These are phyloP conservation scores for Eucalyptus sp. DNA, from an alignment of 345 rosid species.

Conservation along the genomic window DNA sequence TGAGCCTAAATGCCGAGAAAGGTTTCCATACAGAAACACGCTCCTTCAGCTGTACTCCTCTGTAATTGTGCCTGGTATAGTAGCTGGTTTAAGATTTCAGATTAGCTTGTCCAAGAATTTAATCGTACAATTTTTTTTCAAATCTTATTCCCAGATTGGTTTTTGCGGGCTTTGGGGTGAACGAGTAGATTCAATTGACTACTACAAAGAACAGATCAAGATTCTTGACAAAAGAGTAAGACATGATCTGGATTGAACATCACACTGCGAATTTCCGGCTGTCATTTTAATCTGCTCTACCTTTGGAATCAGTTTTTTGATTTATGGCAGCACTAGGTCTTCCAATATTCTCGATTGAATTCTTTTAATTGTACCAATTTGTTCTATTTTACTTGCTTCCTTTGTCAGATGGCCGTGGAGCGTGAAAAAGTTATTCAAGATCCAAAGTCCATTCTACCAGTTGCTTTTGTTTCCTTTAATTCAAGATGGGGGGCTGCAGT, in stretches of 20 bases:
- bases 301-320: not conserved
- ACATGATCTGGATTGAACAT: not conserved
- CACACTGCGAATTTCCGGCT: not conserved
- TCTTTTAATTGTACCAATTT: not conserved
- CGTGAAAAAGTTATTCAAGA: constrained; percentile 68
- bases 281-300: not conserved
- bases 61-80: not conserved
- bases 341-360: not conserved
- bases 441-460: constrained; percentile 62
- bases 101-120: not conserved
- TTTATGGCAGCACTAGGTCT: not conserved
- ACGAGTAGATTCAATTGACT: constrained; percentile 71
- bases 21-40: not conserved
- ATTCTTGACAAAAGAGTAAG: constrained; percentile 57
- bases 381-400: not conserved
- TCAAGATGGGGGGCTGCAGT: constrained; percentile 98
- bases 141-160: constrained; percentile 41
- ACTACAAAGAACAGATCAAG: constrained; percentile 52
- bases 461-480: constrained; percentile 83
- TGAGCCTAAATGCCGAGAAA: not conserved
- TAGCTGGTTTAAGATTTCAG: not conserved
- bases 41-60: not conserved
- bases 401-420: constrained; percentile 64
- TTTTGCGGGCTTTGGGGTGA: constrained; percentile 78
- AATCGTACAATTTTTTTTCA: not conserved